phyloP scores from a whole-genome alignment of 1,284 basidiomycete genomes.

The Melanopsichium pennsylvanicum region DNA sequence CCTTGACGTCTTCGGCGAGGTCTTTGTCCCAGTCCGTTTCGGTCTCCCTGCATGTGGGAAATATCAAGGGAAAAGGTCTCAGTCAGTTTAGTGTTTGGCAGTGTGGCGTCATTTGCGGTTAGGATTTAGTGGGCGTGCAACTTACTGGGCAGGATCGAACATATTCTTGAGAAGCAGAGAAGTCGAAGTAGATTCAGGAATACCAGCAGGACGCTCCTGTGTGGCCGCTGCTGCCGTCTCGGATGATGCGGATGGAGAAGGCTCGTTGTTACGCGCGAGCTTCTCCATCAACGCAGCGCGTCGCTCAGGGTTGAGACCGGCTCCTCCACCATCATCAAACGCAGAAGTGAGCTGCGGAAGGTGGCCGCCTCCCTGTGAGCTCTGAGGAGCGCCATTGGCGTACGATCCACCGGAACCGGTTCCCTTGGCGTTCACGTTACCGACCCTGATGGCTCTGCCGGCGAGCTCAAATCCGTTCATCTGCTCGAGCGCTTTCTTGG shows the following conservation, averaged over 20 bases:
- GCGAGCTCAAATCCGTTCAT: constrained; percentile 99
- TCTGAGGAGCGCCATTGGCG: constrained; percentile 4
- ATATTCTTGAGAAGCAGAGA: constrained; percentile 82
- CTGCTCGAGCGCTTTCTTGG: constrained; percentile 93
- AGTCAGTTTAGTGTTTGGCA: not conserved
- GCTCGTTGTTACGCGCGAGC: constrained; percentile 54
- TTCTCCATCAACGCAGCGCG: constrained; percentile 64
- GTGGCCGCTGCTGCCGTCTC: constrained; percentile 5
- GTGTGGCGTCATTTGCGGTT: not conserved
- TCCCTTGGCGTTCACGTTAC: constrained; percentile 56
- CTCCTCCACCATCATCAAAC: constrained; percentile 62
- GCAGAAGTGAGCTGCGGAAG: constrained; percentile 49
- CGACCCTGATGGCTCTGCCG: constrained; percentile 74
- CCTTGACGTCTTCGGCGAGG: constrained; percentile 92
- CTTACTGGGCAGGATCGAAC: constrained; percentile 87
- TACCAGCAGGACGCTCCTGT: constrained; percentile 72
- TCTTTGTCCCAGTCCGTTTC: constrained; percentile 96
- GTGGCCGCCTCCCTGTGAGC: constrained; percentile 31
- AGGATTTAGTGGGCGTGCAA: not conserved
- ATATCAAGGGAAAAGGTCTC: not conserved
- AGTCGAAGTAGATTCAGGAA: constrained; percentile 33
- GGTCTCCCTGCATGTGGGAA: constrained; percentile 72
- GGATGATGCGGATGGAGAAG: constrained; percentile 8
- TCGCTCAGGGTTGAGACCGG: constrained; percentile 55
- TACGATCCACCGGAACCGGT: constrained; percentile 14